Base-by-base conservation (phyloP, 2,329 filamentous ascomycete species). In the Monilinia polystroma region DNA sequence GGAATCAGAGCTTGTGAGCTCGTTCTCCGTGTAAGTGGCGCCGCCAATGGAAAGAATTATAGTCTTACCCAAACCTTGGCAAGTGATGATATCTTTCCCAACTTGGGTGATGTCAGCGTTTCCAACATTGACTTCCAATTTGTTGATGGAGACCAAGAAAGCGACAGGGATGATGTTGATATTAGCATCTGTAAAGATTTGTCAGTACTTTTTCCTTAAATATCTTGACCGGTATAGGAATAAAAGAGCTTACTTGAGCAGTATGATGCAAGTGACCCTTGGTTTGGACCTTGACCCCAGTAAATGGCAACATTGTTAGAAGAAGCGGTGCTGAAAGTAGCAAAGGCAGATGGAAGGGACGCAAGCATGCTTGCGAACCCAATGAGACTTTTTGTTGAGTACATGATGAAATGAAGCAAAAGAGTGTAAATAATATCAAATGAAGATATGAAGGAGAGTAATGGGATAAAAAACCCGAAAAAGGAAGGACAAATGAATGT, bases 31-130 rank as follows among this genome's bases (percentile, higher is more conserved):
- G 76, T 91, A 90, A 0, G 87, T 88, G 1, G 85, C 86, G 49
- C 90, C 90, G 26, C 89, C 90, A 55, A 93, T 81, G 4, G 90
- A 92, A 12, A 93, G 81, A 58, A 91, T 76, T 71, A 93, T 87
- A 1, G 88, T 91, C 78, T 92, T 93, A 26, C 65, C 65, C 52
- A 56, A 14, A n/a, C 41, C 65, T n/a, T 66, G 65, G 32, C 65
- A 66, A 43, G 58, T 56, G n/a, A 51, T 54, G 58, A 66, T 66
- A 32, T 66, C 65, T 26, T 66, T 66, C n/a, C 55, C 63, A 11
- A 60, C 55, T 60, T 66, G 63, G 6, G 47, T 43, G 8, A 26
- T 20, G 38, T 66, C 55, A 11, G 63, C 63, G 18, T 66, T 66
- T 60, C 63, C 63, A n/a, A 66, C 63, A 53, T 60, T 66, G 55